Evolutionary conservation across 1,284 basidiomycete species (phyloP), one percentile per base, ranked within the genome.

Genomic region (Rhodotorula sp.): DNA sequence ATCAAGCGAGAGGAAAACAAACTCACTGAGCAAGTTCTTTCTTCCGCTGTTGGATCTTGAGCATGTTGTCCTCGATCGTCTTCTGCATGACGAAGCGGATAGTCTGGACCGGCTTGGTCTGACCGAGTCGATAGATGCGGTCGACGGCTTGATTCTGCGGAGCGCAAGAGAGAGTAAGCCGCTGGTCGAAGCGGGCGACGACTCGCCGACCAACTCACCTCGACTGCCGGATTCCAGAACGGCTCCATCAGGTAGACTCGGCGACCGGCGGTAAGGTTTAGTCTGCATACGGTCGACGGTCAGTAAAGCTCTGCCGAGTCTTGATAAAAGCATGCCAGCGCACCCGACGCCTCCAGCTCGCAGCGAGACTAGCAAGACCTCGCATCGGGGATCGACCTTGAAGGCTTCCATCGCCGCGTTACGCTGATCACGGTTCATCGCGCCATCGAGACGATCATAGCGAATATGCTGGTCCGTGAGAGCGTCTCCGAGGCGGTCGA

Each of bases 11-110:
- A 34, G 34, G 46, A 57, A 54, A 5, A 21, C 34, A 34, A 10
- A 57, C 91, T 79, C 89, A 90, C 78, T 88, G 89, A 49, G 93
- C 94, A 62, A 99, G 84, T 76, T 90, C 91, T 5, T 90, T 92
- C 85, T 99, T 99, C 84, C 95, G 93, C 81, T 87, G 87, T 84
- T 99, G 96, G 63, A 99, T 97, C 79, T 90, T 87, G 47, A 76
- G 76, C 79, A 79, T 79, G 62, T 82, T 79, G 47, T 83, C 81
- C 90, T 93, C 97, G 80, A 99, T 97, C 43, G 92, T 91, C 79
- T 93, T 88, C 79, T 93, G 89, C 77, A 99, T 93, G 72, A 97
- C 90, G 81, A 93, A 95, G 68, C 96, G 91, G 68, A 90, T 93
- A 46, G 97, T 93, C 76, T 90, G 90, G 26, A 98, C 96, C 0